Evolutionary conservation across 2,329 filamentous ascomycete genomes (phyloP).

Genomic region (Lomentospora prolificans): DNA sequence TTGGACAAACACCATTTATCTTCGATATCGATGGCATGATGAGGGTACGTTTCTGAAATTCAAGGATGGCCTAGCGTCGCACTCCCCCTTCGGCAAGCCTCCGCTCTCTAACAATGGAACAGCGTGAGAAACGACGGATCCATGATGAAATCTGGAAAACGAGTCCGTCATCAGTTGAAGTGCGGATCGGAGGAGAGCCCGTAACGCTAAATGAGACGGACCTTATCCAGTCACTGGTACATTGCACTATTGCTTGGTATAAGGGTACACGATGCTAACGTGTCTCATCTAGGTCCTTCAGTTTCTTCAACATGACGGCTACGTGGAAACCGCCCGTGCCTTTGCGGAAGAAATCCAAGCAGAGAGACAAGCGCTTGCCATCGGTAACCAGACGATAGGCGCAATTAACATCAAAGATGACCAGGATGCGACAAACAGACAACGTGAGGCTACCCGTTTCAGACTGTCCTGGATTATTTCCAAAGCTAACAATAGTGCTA

Average conservation of each 20-base stretch:
- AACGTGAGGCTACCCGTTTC: conserved; percentile 47
- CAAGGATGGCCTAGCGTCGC: too few relatives aligned
- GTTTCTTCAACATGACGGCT: conserved; percentile 90
- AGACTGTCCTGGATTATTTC: not conserved
- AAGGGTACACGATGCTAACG: not conserved
- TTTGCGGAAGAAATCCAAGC: conserved; percentile 73
- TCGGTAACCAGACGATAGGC: conserved; percentile 40
- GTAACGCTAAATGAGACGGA: conserved; percentile 57
- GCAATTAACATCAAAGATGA: conserved; percentile 67
- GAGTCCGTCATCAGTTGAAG: conserved; percentile 1
- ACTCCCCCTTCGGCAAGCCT: too few relatives aligned
- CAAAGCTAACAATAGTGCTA: too few relatives aligned
- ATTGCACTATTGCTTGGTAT: conserved; percentile 12
- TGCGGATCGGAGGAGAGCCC: conserved; percentile 29
- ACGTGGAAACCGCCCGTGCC: conserved; percentile 81
- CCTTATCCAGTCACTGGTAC: conserved; percentile 70
- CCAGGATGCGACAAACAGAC: conserved; percentile 74
- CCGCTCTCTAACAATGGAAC: not conserved
- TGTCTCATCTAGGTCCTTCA: conserved; percentile 51
- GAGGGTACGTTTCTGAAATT: conserved; percentile 49
- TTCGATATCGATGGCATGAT: conserved; percentile 88
- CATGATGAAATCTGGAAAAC: conserved; percentile 9
- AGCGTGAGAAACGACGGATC: conserved; percentile 5
- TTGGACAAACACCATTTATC: conserved; percentile 67
- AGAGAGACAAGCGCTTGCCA: conserved; percentile 61